Conservation (phyloP, 2,329 filamentous ascomycete species). For the Thelonectria blattea region DNA sequence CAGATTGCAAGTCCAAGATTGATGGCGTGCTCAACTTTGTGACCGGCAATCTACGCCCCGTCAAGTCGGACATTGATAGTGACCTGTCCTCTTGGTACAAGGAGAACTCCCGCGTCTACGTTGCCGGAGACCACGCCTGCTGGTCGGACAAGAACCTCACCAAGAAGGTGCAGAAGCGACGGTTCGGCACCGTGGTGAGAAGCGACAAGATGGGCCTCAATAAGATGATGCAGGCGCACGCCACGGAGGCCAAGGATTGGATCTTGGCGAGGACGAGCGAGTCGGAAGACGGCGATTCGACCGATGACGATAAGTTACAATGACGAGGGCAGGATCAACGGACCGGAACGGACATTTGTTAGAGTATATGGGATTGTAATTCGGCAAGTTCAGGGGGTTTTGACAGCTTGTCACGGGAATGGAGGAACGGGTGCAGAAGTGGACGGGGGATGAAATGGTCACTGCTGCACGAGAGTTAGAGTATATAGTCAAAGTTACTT, state of each 20-base stretch:
- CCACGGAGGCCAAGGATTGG: constrained; percentile 58
- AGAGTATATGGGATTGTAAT: constrained; percentile 1
- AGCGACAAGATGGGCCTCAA: constrained; percentile 57
- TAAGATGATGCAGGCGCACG: constrained; percentile 63
- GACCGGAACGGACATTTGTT: constrained; percentile 5
- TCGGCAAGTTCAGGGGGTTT: neutral
- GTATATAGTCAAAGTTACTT: too few species aligned
- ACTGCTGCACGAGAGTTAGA: too few species aligned
- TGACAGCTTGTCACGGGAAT: neutral
- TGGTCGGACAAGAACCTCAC: constrained; percentile 70
- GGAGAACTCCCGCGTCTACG: constrained; percentile 78
- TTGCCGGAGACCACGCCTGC: constrained; percentile 75
- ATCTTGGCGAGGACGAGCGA: constrained; percentile 50
- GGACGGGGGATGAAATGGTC: too few species aligned
- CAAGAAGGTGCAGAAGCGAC: constrained; percentile 64
- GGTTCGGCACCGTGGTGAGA: constrained; percentile 64
- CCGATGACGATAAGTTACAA: constrained; percentile 54
- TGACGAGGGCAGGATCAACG: neutral
- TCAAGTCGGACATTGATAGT: constrained; percentile 80
- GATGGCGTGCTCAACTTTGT: constrained; percentile 82
- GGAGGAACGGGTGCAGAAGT: neutral
- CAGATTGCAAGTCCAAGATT: constrained; percentile 70
- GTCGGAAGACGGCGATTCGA: constrained; percentile 50
- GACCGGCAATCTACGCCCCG: constrained; percentile 74
- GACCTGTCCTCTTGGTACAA: constrained; percentile 82